Evolutionary conservation across 1,284 basidiomycete genomes (phyloP).

Genomic region (Mycosarcoma maydis): DNA sequence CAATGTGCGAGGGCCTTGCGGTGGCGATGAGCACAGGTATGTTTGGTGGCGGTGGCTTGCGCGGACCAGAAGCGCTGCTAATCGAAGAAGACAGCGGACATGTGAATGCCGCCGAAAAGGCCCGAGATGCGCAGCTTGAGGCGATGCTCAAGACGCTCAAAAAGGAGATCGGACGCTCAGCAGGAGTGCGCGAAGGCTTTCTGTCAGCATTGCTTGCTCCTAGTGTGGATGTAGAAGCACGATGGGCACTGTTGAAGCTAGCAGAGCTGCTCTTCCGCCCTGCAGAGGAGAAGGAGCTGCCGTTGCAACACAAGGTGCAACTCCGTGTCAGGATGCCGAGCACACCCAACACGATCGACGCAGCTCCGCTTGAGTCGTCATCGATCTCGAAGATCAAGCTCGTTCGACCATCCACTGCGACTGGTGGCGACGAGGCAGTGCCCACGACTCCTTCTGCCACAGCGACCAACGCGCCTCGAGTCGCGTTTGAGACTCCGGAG

Average conservation of each 20-base stretch:
- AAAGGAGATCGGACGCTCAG: constrained; percentile 64
- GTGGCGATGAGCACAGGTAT: constrained; percentile 89
- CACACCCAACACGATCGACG: constrained; percentile 15
- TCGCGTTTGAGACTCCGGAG: constrained; percentile 49
- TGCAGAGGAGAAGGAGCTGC: constrained; percentile 57
- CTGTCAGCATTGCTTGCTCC: constrained; percentile 55
- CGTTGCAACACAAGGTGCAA: constrained; percentile 56
- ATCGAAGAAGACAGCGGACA: constrained; percentile 50
- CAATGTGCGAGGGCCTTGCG: constrained; percentile 85
- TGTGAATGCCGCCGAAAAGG: constrained; percentile 54
- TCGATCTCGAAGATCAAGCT: constrained; percentile 52
- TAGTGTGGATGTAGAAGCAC: constrained; percentile 82
- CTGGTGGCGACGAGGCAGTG: constrained; percentile 15
- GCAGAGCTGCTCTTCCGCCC: constrained; percentile 88
- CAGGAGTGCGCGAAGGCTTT: constrained; percentile 64
- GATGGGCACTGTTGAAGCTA: constrained; percentile 89
- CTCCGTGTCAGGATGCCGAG: constrained; percentile 73
- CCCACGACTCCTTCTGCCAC: constrained; percentile 11
- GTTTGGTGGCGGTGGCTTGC: constrained; percentile 70
- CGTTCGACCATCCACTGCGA: constrained; percentile 13
- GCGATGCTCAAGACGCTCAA: constrained; percentile 57
- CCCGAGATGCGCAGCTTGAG: constrained; percentile 72
- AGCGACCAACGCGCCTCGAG: constrained; percentile 31
- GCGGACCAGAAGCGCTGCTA: constrained; percentile 46
- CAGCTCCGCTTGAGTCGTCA: constrained; percentile 25